Conservation (phyloP, 2,329 filamentous ascomycete genomes). For the Hymenoscyphus scutula region DNA sequence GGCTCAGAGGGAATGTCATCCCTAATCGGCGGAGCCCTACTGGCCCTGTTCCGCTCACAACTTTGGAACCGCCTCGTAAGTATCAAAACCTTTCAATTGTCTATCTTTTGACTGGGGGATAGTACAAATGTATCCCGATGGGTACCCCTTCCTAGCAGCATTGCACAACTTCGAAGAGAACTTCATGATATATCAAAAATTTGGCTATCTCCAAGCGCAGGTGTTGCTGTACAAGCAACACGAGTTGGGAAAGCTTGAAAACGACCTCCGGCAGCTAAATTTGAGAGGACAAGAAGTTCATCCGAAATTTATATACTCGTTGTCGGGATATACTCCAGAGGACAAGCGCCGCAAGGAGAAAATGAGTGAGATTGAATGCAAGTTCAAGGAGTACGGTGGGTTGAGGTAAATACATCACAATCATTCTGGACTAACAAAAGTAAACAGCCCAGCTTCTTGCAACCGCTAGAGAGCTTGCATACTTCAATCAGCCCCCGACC, state of each 20-base stretch:
- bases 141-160: conserved; percentile 39
- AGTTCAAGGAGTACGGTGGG: conserved; percentile 24
- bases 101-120: too few species aligned
- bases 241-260: conserved; percentile 12
- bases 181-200: conserved; percentile 41
- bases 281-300: neutral
- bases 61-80: too few species aligned
- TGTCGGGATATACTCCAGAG: neutral
- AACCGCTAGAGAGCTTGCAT: conserved; percentile 29
- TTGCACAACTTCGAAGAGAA: conserved; percentile 40
- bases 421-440: neutral
- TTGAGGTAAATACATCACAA: too few species aligned
- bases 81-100: too few species aligned
- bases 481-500: conserved; percentile 31
- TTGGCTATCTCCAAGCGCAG: conserved; percentile 39
- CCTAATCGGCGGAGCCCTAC: too few species aligned
- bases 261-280: conserved; percentile 9
- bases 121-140: conserved; percentile 22
- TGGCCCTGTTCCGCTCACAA: too few species aligned
- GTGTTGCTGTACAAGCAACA: conserved; percentile 29
- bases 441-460: conserved; percentile 19
- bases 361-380: conserved; percentile 14
- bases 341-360: conserved; percentile 9
- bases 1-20: too few species aligned
- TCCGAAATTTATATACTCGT: too few species aligned